A percentile compares a stretch with the other conserved stretches of the same genome.
These are phyloP conservation scores for Colletotrichum godetiae DNA, from an alignment of 2,329 filamentous ascomycete genomes.

Conservation along the genomic window DNA sequence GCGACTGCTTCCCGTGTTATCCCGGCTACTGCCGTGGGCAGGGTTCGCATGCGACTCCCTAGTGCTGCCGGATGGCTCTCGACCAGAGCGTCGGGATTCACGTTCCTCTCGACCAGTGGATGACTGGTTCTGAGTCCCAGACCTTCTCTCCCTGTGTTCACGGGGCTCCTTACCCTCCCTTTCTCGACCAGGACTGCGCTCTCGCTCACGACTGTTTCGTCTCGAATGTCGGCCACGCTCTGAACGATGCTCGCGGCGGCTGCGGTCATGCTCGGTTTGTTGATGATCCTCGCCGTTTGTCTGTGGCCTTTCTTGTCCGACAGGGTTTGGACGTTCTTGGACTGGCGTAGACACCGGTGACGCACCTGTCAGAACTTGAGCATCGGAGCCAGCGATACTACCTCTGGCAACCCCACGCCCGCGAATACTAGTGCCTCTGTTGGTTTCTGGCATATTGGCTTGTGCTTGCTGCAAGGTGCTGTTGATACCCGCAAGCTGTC, in stretches of 20 bases:
- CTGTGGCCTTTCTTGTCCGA: slow-evolving; percentile 50
- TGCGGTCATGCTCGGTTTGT: slow-evolving; percentile 55
- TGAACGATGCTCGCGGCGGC: slow-evolving; percentile 55
- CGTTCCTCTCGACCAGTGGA: slow-evolving; percentile 39
- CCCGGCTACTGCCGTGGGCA: slow-evolving; percentile 40
- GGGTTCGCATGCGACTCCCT: slow-evolving; percentile 26
- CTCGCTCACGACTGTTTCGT: slow-evolving; percentile 55
- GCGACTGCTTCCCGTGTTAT: slow-evolving; percentile 24
- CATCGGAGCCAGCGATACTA: slow-evolving; percentile 64
- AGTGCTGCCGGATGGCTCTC: slow-evolving; percentile 27
- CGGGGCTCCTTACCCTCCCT: slow-evolving; percentile 57
- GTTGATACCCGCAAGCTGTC: slow-evolving; percentile 71
- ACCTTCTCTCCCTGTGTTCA: slow-evolving; percentile 58
- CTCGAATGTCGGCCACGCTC: slow-evolving; percentile 52
- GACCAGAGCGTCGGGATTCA: slow-evolving; percentile 41
- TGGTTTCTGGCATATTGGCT: slow-evolving; percentile 51
- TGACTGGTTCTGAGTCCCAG: slow-evolving; percentile 40
- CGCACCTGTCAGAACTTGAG: slow-evolving; percentile 66
- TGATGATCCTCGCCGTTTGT: slow-evolving; percentile 51
- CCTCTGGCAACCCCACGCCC: slow-evolving; percentile 50
- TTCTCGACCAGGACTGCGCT: slow-evolving; percentile 60
- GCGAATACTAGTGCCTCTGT: slow-evolving; percentile 49
- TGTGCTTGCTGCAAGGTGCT: slow-evolving; percentile 66
- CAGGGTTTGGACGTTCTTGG: slow-evolving; percentile 60
- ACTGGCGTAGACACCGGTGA: slow-evolving; percentile 61